Conservation (phyloP, 2,329 filamentous ascomycete species). For the Calonectria multiphialidica region DNA sequence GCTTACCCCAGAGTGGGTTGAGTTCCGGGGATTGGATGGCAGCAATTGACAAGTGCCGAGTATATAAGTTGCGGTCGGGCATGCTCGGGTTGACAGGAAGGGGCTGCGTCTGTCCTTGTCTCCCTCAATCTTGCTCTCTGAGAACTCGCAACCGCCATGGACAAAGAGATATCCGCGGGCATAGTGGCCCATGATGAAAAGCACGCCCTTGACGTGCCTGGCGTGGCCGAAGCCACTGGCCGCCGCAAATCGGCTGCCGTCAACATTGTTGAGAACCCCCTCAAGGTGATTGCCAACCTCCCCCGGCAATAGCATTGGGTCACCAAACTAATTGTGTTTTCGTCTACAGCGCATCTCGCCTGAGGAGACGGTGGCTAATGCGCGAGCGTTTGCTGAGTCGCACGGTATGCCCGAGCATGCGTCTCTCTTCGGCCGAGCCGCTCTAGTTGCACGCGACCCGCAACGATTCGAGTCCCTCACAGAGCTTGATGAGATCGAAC, state of each 20-base stretch:
- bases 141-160: not conserved
- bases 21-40: not conserved
- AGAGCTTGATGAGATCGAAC: constrained; percentile 49
- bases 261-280: constrained; percentile 50
- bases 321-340: not conserved
- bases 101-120: not conserved
- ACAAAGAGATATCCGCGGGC: not conserved
- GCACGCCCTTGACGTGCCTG: not conserved
- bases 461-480: constrained; percentile 41
- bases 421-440: constrained; percentile 53
- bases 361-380: constrained; percentile 50
- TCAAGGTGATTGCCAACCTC: constrained; percentile 36
- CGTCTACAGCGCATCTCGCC: constrained; percentile 38
- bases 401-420: constrained; percentile 62
- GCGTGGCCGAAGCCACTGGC: not conserved
- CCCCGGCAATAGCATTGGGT: not conserved
- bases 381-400: constrained; percentile 61
- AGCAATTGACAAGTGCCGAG: not conserved
- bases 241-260: constrained; percentile 43
- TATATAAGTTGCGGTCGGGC: not conserved
- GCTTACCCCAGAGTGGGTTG: not conserved
- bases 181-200: not conserved
- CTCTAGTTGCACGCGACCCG: constrained; percentile 50
- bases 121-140: not conserved
- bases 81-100: not conserved